phyloP scores from a whole-genome alignment of 768 basidiomycete genomes.

The Rhodotorula kratochvilovae region DNA sequence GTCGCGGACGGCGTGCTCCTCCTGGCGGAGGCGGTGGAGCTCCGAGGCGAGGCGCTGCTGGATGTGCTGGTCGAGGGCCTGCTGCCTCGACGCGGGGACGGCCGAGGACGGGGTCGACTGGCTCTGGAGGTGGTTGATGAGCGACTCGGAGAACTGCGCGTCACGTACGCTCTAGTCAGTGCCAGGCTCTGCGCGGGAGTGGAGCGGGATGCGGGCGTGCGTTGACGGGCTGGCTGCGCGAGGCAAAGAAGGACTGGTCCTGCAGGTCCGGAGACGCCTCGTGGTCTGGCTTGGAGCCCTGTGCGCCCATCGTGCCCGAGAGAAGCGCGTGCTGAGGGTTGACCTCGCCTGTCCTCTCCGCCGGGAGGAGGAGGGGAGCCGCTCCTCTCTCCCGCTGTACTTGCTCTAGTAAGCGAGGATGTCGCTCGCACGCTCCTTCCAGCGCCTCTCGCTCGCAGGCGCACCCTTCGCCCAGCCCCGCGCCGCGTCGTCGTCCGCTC shows the following conservation, averaged over 20 bases:
- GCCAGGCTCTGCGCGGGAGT: not conserved
- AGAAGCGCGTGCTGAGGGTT: not conserved
- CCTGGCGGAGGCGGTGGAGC: slow-evolving; percentile 60
- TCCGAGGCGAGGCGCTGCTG: slow-evolving; percentile 67
- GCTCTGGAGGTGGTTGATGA: slow-evolving; percentile 67
- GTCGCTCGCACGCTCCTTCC: not conserved
- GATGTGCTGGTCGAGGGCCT: slow-evolving; percentile 67
- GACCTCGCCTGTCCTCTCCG: too few species aligned
- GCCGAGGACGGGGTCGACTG: slow-evolving; percentile 53
- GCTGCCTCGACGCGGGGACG: slow-evolving; percentile 64
- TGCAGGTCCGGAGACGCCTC: slow-evolving; percentile 6
- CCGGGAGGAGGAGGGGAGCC: too few species aligned
- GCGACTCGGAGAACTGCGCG: slow-evolving; percentile 70
- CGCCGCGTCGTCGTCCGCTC: not conserved
- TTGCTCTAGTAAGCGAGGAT: too few species aligned
- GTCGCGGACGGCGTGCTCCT: slow-evolving; percentile 64
- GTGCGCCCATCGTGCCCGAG: slow-evolving; percentile 22
- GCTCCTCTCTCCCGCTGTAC: not conserved
- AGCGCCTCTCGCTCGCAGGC: not conserved
- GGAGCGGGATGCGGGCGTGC: not conserved
- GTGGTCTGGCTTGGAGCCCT: slow-evolving; percentile 26
- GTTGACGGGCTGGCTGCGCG: slow-evolving; percentile 26
- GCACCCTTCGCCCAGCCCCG: not conserved
- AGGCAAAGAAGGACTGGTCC: slow-evolving; percentile 31
- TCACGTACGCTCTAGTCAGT: too few species aligned